Conservation (phyloP, 2,329 filamentous ascomycete species). For the Didymella segeticola region DNA sequence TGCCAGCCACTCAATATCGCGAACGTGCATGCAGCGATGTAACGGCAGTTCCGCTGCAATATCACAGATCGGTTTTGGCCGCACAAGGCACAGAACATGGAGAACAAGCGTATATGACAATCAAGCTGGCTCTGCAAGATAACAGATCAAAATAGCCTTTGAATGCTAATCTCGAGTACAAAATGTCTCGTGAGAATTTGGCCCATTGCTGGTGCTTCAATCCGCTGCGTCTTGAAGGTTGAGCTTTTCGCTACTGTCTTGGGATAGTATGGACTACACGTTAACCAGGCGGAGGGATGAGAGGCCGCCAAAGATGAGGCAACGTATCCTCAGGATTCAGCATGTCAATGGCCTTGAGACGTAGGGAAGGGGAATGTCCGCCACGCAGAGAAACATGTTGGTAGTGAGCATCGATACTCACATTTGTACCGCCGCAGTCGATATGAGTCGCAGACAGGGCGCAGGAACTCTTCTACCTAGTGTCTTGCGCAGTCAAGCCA, state of each 20-base stretch:
- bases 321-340: conserved; percentile 54
- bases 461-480: conserved; percentile 42
- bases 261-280: conserved; percentile 76
- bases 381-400: too few relatives aligned
- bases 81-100: too few relatives aligned
- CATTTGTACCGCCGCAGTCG: too few relatives aligned
- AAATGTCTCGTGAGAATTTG: conserved; percentile 18
- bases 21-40: conserved; percentile 3
- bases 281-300: conserved; percentile 80
- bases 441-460: too few relatives aligned
- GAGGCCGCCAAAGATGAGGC: conserved; percentile 82
- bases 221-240: conserved; percentile 54
- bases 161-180: too few relatives aligned
- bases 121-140: too few relatives aligned
- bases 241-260: conserved; percentile 79
- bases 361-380: conserved; percentile 65
- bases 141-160: too few relatives aligned
- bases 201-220: conserved; percentile 19
- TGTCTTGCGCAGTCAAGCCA: too few relatives aligned
- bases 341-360: conserved; percentile 71
- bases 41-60: not conserved
- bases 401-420: too few relatives aligned
- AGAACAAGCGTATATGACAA: too few relatives aligned
- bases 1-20: not conserved
- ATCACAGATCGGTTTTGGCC: too few relatives aligned